Base-by-base conservation (phyloP, 1,284 basidiomycete species). In the Apiotrichum gamsii region DNA sequence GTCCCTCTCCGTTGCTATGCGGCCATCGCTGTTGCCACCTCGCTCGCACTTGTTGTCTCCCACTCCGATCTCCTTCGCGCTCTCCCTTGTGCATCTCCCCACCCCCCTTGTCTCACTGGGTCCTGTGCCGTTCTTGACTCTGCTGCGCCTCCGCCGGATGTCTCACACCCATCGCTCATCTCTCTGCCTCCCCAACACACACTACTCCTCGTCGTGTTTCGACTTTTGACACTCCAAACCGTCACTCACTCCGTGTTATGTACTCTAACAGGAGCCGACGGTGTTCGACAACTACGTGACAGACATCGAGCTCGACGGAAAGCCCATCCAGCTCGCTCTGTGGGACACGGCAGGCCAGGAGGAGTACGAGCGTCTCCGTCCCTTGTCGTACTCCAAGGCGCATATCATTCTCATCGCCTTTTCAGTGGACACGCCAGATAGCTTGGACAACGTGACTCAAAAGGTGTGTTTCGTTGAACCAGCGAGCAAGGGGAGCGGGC, bases 211-310 rank as follows among this genome's bases (percentile, higher is more conserved):
- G 11, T 16, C 23, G 9, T 32, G 10, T 20, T 39, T 5, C 15
- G 11, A 34, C 38, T 14, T 16, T 16, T 44, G 32, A 25, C 10
- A 23, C 18, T 39, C 21, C 34, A 16, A 3, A 33, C n/a, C n/a
- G n/a, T n/a, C n/a, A n/a, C n/a, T n/a, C n/a, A n/a, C n/a, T n/a
- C n/a, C n/a, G n/a, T n/a, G n/a, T n/a, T n/a, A n/a, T n/a, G n/a
- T n/a, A n/a, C n/a, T n/a, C n/a, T n/a, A 14, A 13, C 54, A 71
- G 61, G 62, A 64, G 53, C 51, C 75, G 84, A 88, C 90, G 47
- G 90, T 95, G 46, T 95, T 95, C 65, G 91, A 95, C 75, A 98
- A 97, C 71, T 98, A 96, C 72, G 93, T 97, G 52, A 93, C 94
- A 38, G 94, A 97, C 76, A 95, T 98, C 65, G 80, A 90, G 61